Base-by-base conservation (phyloP, 306 rosid genomes). In the Boehmeria nivea region DNA sequence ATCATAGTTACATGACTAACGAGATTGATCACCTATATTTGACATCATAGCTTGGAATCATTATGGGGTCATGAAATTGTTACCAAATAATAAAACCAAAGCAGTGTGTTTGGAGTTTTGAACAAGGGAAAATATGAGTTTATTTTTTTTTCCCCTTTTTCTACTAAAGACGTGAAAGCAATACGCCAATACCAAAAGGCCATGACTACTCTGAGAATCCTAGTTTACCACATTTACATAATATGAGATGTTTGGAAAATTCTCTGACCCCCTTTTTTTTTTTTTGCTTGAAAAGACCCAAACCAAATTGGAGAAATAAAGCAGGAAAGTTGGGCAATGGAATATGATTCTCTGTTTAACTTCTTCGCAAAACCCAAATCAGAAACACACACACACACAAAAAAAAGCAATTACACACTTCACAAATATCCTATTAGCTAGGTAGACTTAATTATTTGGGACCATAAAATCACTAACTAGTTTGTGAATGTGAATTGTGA, bases 271-370 rank as follows among this genome's bases (percentile, higher is more conserved):
- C n/a, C n/a, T n/a, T n/a, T n/a, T n/a, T n/a, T n/a, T n/a, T n/a
- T n/a, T n/a, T n/a, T n/a, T n/a, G n/a, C n/a, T n/a, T n/a, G n/a
- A n/a, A n/a, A n/a, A n/a, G n/a, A 25, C 45, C 4, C 45, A 40
- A 40, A 24, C 1, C 1, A n/a, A 38, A 38, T 34, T 33, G 10
- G 2, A 12, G 12, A 15, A 36, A 18, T 11, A 10, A 2, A 38
- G 13, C 23, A 51, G 1, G 23, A 12, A 1, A 3, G 39, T 27
- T 38, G 31, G 34, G 12, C 17, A 38, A 6, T 23, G 34, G 61
- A 57, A 57, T 57, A 23, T 19, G 61, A 40, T 57, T 57, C 61
- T 57, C 16, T 54, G n/a, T n/a, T n/a, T 8, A 9, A 14, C 20
- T 12, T 49, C 7, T 49, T 33, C n/a, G 1, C 10, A 13, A 19